Base-by-base conservation (phyloP, 1,284 basidiomycete species). In the Puccinia triticina region DNA sequence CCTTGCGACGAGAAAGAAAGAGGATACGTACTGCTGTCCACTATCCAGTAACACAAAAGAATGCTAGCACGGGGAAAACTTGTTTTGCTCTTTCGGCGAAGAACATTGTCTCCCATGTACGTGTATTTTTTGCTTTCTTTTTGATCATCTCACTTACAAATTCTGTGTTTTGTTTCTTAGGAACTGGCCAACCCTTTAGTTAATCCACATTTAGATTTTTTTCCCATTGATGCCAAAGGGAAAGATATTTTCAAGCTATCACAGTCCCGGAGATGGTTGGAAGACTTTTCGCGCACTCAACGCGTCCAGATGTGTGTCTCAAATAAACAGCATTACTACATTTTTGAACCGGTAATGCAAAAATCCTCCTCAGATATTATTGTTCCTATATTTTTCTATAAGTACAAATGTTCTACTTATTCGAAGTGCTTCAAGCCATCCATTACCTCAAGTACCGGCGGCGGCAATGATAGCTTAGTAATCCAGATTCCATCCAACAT, bases 171-270 rank as follows among this genome's bases (percentile, higher is more conserved):
- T n/a, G 32, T 4, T 29, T 11, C n/a, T n/a, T 29, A 69, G 66
- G 66, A 69, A 29, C 40, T 69, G 2, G 3, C n/a, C 2, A 69
- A 69, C 46, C 66, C 66, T 2, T 69, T 69, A 32, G 37, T 43
- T 1, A n/a, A 1, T 46, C 66, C 18, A 23, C 64, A 66, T 18
- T 7, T 66, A 7, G 64, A 66, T 18, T 66, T 46, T 26, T 46
- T 46, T n/a, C 40, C 43, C 21, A 29, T n/a, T 5, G 21, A 46
- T 32, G 37, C 21, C 4, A 32, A 69, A 12, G 66, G 66, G 12
- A 69, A 26, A 23, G 46, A 69, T 46, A 10, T 69, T 4, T 69
- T 69, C 18, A 69, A 69, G 21, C 46, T 69, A 69, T 69, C 66
- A 43, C 66, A 69, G 46, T 69, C 66, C 12, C 2, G 10, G 23